These are phyloP conservation scores for Alternaria infectoria DNA, from an alignment of 2,329 filamentous ascomycete species.

Conservation along the genomic window DNA sequence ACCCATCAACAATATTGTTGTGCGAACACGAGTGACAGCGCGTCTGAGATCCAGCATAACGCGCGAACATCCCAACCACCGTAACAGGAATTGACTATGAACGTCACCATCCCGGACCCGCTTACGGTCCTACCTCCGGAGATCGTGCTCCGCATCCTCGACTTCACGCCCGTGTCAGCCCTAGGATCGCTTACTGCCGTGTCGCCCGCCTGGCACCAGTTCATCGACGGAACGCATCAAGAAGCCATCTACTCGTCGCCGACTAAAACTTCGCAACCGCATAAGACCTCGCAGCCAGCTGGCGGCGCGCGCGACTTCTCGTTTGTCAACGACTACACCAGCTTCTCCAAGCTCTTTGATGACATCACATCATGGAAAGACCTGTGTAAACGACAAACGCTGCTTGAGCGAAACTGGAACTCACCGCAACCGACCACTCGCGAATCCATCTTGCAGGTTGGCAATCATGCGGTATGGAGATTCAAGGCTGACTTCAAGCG, in stretches of 20 bases:
- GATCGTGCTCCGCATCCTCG: slow-evolving; percentile 13
- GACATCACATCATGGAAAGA: slow-evolving; percentile 11
- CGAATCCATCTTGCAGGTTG: slow-evolving; percentile 7
- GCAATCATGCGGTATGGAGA: slow-evolving; percentile 7
- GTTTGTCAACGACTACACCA: slow-evolving; percentile 2
- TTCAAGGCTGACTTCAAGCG: slow-evolving; percentile 13
- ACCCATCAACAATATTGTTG: background rate
- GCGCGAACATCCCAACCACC: background rate
- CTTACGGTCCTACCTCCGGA: slow-evolving; percentile 11
- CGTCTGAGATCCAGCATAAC: background rate
- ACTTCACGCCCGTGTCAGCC: slow-evolving; percentile 7
- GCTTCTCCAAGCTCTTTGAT: slow-evolving; percentile 10
- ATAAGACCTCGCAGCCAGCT: background rate
- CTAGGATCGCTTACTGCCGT: slow-evolving; percentile 3
- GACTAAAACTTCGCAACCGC: slow-evolving; percentile 1
- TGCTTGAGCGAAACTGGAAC: slow-evolving; percentile 4
- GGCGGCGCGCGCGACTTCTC: slow-evolving; percentile 1
- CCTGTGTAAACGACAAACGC: slow-evolving; percentile 1
- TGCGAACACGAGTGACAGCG: background rate
- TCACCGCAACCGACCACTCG: slow-evolving; percentile 2
- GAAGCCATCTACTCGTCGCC: slow-evolving; percentile 8
- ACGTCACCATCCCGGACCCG: background rate
- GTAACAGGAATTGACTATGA: background rate
- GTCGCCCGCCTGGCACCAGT: slow-evolving; percentile 11
- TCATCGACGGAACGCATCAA: slow-evolving; percentile 10